Base-by-base conservation (phyloP, 192 early-diverging fungal genomes). In the Backusella macrospora region DNA sequence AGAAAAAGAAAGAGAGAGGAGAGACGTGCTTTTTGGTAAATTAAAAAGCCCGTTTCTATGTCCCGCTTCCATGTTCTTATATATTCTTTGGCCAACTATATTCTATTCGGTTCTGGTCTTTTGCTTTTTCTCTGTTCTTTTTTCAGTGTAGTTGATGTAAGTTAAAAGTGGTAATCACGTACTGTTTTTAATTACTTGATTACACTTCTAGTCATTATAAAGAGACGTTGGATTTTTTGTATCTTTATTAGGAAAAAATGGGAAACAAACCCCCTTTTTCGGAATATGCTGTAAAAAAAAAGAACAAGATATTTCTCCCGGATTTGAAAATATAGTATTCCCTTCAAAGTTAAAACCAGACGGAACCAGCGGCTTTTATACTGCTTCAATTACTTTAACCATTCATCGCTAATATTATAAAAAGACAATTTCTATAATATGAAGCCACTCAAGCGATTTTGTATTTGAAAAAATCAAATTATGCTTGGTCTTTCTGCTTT, bases 1-100 rank as follows among this genome's bases (percentile, higher is more conserved):
- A 71, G 52, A 68, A 40, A 63, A 38, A 44, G 16, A 45, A 59
- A 69, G 3, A 44, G 39, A 13, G 37, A 40, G 47, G 45, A 70
- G 38, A 55, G 59, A 6, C 10, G 18, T 42, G 10, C n/a, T 40
- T n/a, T 42, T 59, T 21, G 12, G 23, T 26, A 59, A 59, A 23
- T 13, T 59, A 59, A 34, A 34, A 59, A 59, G 52, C 26, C 52
- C 23, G 52, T 23, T 59, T 59, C 23, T 12, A 23, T 26, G 10
- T 59, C 13, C 52, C 52, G 52, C 52, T 55, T 55, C 23, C 52
- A 21, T 55, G 8, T 26, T 55, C 21, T 1, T 55, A 52, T 55
- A 10, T 18, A 3, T 18, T 49, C 0, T 49, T 49, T 8, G 29
- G 29, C 2, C 29, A 34, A 2, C 29, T 1, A 34, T 34, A n/a